phyloP scores from a whole-genome alignment of 768 basidiomycete species.

The Lactarius indigo region DNA sequence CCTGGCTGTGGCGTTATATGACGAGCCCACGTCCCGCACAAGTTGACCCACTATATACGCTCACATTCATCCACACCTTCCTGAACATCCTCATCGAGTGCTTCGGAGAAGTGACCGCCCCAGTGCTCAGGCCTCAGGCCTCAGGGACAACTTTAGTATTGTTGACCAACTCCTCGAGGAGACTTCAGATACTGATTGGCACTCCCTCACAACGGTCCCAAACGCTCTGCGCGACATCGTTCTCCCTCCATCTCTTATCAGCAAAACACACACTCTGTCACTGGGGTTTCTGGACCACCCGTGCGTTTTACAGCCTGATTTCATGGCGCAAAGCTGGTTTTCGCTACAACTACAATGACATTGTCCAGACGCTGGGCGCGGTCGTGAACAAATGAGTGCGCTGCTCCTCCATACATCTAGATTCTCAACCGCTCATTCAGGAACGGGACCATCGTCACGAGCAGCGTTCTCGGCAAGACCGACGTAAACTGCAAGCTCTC shows the following conservation, averaged over 20 bases:
- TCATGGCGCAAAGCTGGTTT: slow-evolving; percentile 89
- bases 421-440: no score
- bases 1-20: no score
- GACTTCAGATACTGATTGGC: slow-evolving; percentile 88
- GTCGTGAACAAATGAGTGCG: slow-evolving; percentile 60
- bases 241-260: slow-evolving; percentile 79
- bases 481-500: no score
- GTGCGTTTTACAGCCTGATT: slow-evolving; percentile 80
- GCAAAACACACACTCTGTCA: slow-evolving; percentile 45
- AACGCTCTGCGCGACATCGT: slow-evolving; percentile 95
- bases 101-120: slow-evolving; percentile 75
- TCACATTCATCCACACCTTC: slow-evolving; percentile 85
- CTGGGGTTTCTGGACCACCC: slow-evolving; percentile 43
- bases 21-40: slow-evolving; percentile 8
- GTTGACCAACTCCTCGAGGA: slow-evolving; percentile 97
- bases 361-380: slow-evolving; percentile 75
- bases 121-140: slow-evolving; percentile 67
- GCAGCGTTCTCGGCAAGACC: no score
- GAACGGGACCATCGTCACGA: no score
- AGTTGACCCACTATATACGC: slow-evolving; percentile 90
- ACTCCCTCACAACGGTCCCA: slow-evolving; percentile 85
- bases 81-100: slow-evolving; percentile 81
- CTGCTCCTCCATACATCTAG: no score
- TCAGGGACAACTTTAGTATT: slow-evolving; percentile 92
- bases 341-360: slow-evolving; percentile 83